Evolutionary conservation across 1,284 basidiomycete genomes (phyloP), one percentile per base, ranked within the genome.

Genomic region (Vanrija sp.): DNA sequence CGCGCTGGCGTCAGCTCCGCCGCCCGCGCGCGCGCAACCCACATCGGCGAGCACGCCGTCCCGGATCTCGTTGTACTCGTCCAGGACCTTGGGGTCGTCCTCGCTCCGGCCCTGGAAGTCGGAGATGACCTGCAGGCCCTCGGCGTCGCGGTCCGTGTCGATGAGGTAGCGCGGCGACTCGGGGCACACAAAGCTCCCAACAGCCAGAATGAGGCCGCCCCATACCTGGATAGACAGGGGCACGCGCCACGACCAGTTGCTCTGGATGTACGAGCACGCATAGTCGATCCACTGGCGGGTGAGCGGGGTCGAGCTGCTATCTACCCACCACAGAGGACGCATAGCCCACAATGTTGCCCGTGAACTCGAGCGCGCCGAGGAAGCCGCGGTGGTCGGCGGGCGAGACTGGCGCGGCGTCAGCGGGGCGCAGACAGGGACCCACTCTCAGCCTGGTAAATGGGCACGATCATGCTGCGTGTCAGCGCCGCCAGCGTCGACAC

Each of bases 361-460:
- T 97, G 73, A 98, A 98, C 71, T 98, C 95, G 82, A 98, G 93
- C 68, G 92, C 96, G 5, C 93, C 95, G 48, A 96, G 80, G 49
- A 89, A 86, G 51, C 92, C 92, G 68, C 92, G 83, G 86, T 93
- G 66, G 18, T 60, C 21, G 18, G 51, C 44, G 3, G 51, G 16
- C 34, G 42, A 46, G 45, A 64, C 61, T 68, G 50, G 39, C 23
- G 55, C 67, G 50, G 39, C 23, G 55, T 63, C 42, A 60, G 60
- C 51, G 40, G n/a, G 29, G 23, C 48, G 18, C 18, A 54, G 21
- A 48, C 34, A 12, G 50, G 46, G 10, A 51, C 53, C 55, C 57
- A 58, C 57, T 61, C 44, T 62, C 56, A 25, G 69, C 72, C 64
- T 74, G 95, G 74, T 97, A 98, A 58, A 97, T 96, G 6, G 95